Evolutionary conservation across 2,329 filamentous ascomycete genomes (phyloP), one percentile per base, ranked within the genome.

Genomic region (Xylaria sp.): DNA sequence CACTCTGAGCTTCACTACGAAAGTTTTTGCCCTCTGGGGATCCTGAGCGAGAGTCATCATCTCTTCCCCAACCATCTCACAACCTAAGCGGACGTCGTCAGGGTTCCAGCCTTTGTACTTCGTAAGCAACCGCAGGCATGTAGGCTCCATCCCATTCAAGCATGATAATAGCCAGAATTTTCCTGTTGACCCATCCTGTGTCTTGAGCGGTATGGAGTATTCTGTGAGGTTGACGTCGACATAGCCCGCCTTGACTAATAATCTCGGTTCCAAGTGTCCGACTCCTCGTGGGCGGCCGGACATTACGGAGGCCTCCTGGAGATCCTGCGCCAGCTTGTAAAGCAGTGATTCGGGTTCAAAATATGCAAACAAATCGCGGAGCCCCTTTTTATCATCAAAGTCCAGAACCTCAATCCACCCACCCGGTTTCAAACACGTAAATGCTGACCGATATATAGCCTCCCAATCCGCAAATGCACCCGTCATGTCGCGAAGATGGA

Each of bases 341-440:
- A 85, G 80, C n/a, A 83, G 74, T 1, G 85, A 86, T 18, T 82
- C 82, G 0, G 82, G 75, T 1, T 83, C 78, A 65, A 86, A 87
- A 59, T 78, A 77, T 4, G 78, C 76, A 48, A 81, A 73, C 37
- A 81, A 80, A 66, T 80, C 80, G 44, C 76, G 73, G 56, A 80
- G 74, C 3, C 79, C 78, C 41, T 82, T 82, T n/a, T 80, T 77
- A 62, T 84, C 82, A 70, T 87, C 85, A 73, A 86, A 86, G 72
- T 89, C 87, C 54, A 86, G 76, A 7, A 89, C 76, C 76, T 89
- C 87, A 51, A 89, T 82, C 84, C 85, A 89, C 15, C 86, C 87
- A 51, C 87, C 87, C 0, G 87, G 87, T 66, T 85, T 86, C 46
- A 89, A 78, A 67, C 86, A 87, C 46, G 82, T 79, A 73, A 84